Evolutionary conservation across 2,329 filamentous ascomycete genomes (phyloP).

Genomic region (Pyrenophora seminiperda): DNA sequence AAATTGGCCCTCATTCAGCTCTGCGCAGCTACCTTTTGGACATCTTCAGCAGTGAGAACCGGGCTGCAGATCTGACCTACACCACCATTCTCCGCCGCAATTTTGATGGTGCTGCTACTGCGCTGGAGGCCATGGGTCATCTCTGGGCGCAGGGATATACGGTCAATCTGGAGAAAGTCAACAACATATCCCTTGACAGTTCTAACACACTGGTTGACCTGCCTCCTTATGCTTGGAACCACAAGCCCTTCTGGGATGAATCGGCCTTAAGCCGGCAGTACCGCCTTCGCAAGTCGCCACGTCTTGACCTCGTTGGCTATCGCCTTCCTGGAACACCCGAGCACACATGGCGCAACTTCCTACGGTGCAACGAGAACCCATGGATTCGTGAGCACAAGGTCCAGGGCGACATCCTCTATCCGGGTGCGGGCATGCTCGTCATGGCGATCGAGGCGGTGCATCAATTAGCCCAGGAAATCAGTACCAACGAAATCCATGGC

Average conservation of each 20-base stretch:
- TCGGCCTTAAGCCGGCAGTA: conserved; percentile 6
- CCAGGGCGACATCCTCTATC: conserved; percentile 48
- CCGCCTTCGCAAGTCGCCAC: conserved; percentile 6
- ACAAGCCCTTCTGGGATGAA: conserved; percentile 8
- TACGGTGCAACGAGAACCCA: conserved; percentile 10
- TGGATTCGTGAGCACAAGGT: conserved; percentile 24
- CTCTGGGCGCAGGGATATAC: conserved; percentile 10
- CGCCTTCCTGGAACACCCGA: conserved; percentile 6
- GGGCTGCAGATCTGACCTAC: neutral
- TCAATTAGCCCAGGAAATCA: conserved; percentile 1
- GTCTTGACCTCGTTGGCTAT: conserved; percentile 11
- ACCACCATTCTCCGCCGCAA: conserved; percentile 2
- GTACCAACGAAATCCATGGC: conserved; percentile 3
- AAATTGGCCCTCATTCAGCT: conserved; percentile 14
- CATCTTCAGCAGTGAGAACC: conserved; percentile 3
- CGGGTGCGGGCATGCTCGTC: conserved; percentile 51
- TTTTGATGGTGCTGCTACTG: conserved; percentile 3
- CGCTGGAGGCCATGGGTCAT: conserved; percentile 7
- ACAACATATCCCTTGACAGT: neutral
- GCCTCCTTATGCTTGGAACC: conserved; percentile 11
- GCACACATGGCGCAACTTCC: conserved; percentile 15
- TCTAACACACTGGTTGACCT: conserved; percentile 3
- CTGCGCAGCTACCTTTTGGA: conserved; percentile 7
- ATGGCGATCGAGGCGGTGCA: conserved; percentile 41
- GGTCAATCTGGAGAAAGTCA: conserved; percentile 3